Evolutionary conservation across 441 rosid species (phyloP), one percentile per base, ranked within the genome.

Genomic region (Daphne laureola): DNA sequence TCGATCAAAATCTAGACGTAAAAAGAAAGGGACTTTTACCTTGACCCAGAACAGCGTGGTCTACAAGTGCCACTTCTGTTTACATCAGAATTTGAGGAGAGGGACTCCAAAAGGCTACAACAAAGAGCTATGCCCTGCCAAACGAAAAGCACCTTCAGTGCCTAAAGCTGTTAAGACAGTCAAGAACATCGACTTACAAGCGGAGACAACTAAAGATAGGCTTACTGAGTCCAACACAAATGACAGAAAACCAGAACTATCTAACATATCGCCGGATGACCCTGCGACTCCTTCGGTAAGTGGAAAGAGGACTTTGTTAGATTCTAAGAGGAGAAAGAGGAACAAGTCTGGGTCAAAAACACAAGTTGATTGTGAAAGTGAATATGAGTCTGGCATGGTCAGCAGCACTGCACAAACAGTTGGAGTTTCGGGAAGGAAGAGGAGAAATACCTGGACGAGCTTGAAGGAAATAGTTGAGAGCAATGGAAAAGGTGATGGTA

Each of bases 1-100:
- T 53, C 44, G 53, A 12, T 57, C 60, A 18, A 76, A 58, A 45
- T 51, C 67, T 51, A 64, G 64, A 65, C 59, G 4, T 3, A 68
- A 65, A 36, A 21, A 15, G 18, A 75, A 71, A 61, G 75, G 61
- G 38, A 57, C 61, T 6, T 46, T 48, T 46, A 13, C 59, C 47
- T 38, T 58, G 14, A 46, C 71, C 35, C 72, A 74, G 78, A 90
- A 83, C 71, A 76, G 46, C 57, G 92, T 85, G 53, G 84, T 80
- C 17, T 83, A 73, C 73, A 54, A 59, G 8, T 90, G 94, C 76
- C 73, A 66, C 62, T 78, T 78, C 54, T 85, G 96, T 64, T 83
- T 71, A 18, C 80, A 77, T 57, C 48, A 61, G 36, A 87, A 85
- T 65, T 61, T 70, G 14, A 85, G 77, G 75, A 73, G 86, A 69